Evolutionary conservation across 768 basidiomycete species (phyloP), one percentile per base, ranked within the genome.

Genomic region (Punctularia strigosozonata): DNA sequence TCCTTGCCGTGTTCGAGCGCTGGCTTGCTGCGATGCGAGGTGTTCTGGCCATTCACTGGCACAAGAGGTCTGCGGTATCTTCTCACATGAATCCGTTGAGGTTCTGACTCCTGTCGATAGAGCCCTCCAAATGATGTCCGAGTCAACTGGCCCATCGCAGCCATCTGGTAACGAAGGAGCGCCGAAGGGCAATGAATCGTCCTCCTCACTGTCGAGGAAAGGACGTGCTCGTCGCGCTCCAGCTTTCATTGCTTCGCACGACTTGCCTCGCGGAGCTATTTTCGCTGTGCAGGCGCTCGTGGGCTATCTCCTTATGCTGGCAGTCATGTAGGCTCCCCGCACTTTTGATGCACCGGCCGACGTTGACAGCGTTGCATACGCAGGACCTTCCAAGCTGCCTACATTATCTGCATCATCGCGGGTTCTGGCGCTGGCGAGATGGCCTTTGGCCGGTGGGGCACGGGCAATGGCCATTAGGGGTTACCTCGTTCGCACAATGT

Each of bases 321-420:
- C 72, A 6, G 68, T 85, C 49, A 88, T 89, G 85, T 87, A 57
- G 58, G 78, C 12, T 22, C n/a, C n/a, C n/a, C n/a, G n/a, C 17
- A 23, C 4, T 33, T 31, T 18, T 37, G 36, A 25, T 31, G 14
- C 25, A 17, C 38, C 14, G 20, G 19, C 20, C 33, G 8, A 8
- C 19, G 12, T 19, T n/a, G n/a, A n/a, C n/a, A n/a, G n/a, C n/a
- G n/a, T n/a, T n/a, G n/a, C 10, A 15, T 30, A 32, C 45, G 39
- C 51, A 92, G 88, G 90, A 83, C 83, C 5, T 91, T 83, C 60
- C 77, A 89, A 47, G 79, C 70, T 4, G 79, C 73, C 20, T 92
- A 74, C 51, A 66, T 91, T 40, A 71, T 91, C 24, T 66, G 79
- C 8, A 73, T 90, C 43, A 53, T 89, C 12, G 39, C 74, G 2